These are phyloP conservation scores for Annulohypoxylon moriforme DNA, from an alignment of 495 filamentous ascomycete genomes.

Conservation along the genomic window DNA sequence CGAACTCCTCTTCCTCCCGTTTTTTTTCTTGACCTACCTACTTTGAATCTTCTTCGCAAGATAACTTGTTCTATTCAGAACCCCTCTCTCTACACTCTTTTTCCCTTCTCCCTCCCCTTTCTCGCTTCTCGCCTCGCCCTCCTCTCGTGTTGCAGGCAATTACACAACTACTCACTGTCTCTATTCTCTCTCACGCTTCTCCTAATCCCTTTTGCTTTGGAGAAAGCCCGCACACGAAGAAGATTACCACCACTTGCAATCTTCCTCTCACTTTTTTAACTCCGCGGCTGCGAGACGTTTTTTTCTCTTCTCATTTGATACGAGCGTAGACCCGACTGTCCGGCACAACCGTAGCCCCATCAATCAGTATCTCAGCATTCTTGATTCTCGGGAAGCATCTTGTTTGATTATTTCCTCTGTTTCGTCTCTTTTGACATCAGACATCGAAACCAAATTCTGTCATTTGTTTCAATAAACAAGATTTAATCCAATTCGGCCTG, in stretches of 20 bases:
- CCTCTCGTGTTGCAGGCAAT: conserved; percentile 51
- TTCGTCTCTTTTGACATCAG: conserved; percentile 36
- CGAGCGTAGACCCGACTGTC: conserved; percentile 50
- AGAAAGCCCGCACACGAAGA: conserved; percentile 29
- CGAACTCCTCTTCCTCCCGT: conserved; percentile 43
- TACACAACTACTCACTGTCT: conserved; percentile 23
- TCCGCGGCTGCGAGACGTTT: conserved; percentile 45
- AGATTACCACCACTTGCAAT: conserved; percentile 19
- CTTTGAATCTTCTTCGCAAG: conserved; percentile 47
- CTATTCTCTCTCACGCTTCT: conserved; percentile 20
- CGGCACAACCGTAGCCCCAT: conserved; percentile 50
- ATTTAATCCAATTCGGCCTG: conserved; percentile 55
- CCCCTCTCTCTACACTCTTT: conserved; percentile 44
- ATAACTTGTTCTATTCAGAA: conserved; percentile 51
- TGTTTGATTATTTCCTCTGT: conserved; percentile 53
- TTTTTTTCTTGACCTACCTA: conserved; percentile 46
- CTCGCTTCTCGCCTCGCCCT: conserved; percentile 32
- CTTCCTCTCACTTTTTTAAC: conserved; percentile 28
- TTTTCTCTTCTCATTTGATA: conserved; percentile 45
- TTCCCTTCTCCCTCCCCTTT: conserved; percentile 35
- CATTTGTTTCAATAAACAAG: conserved; percentile 47
- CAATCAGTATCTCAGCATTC: conserved; percentile 16
- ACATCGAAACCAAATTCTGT: conserved; percentile 14
- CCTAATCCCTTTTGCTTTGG: conserved; percentile 30
- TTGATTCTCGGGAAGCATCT: conserved; percentile 47